Evolutionary conservation across 2,329 filamentous ascomycete genomes (phyloP), one percentile per base, ranked within the genome.

Genomic region (Simplicillium aogashimaense): DNA sequence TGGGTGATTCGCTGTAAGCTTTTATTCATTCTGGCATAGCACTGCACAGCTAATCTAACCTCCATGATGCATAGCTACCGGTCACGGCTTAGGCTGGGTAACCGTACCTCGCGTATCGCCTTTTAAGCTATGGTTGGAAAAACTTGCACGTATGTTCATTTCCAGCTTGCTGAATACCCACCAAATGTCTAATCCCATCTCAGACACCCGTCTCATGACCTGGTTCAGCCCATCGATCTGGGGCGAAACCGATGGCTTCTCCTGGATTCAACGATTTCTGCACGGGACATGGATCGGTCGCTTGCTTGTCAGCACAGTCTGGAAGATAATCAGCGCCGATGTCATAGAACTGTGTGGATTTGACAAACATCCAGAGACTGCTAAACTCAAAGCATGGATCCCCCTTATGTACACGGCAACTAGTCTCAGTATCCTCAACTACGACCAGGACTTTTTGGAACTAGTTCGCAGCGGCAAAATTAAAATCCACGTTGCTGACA

Each of bases 161-260:
- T 13, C 1, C 25, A 35, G 60, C 56, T 62, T 18, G 78, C 74
- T 0, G 74, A 80, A 13, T 32, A 20, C 13, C 28, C n/a, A 35
- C 4, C 20, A 29, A 28, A 18, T 35, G 4, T 14, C n/a, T 36
- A 38, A 28, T 37, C 13, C 17, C 12, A 6, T 3, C 8, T n/a
- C 39, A 66, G 65, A 69, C 28, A 81, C 75, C 0, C 76, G 84
- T 0, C 69, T 83, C 46, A 60, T 88, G 39, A 83, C 77, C 2
- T 87, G 81, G 78, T 78, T 89, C 57, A 80, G 75, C 38, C 84
- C 85, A 0, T 88, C 83, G 53, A 70, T 83, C 12, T 89, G 81
- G 79, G 81, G 78, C 4, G 64, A 68, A 2, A 72, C 69, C 2
- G 79, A 78, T 50, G 81, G 79, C 1, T 82, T 72, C 47, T 61